phyloP scores from a whole-genome alignment of 345 rosid species.

The Acer saccharum region DNA sequence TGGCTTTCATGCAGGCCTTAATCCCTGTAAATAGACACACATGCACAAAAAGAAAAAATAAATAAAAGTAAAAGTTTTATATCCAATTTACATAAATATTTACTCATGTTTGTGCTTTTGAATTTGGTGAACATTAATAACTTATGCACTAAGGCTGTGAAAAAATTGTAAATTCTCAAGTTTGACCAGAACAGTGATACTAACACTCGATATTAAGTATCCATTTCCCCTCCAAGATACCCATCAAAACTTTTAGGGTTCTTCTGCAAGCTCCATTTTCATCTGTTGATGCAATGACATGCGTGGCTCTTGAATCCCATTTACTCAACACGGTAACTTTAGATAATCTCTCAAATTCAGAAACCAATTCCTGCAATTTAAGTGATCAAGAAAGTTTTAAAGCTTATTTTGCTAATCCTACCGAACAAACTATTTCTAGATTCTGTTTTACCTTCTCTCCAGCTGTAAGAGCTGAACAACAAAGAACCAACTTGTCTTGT shows the following conservation, averaged over 20 bases:
- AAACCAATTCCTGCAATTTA: constrained; percentile 59
- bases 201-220: constrained; percentile 74
- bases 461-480: constrained; percentile 79
- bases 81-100: not conserved
- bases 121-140: not conserved
- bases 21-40: constrained; percentile 56
- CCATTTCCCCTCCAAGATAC: constrained; percentile 93
- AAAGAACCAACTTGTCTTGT: constrained; percentile 55
- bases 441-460: constrained; percentile 59
- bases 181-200: constrained; percentile 26
- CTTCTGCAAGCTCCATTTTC: constrained; percentile 88
- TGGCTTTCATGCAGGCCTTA: constrained; percentile 57
- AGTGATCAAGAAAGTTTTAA: constrained; percentile 15
- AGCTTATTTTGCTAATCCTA: constrained; percentile 9
- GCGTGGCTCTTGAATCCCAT: constrained; percentile 76
- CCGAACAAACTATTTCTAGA: not conserved
- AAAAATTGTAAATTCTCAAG: not conserved
- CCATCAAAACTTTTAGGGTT: constrained; percentile 81
- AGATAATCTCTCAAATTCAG: constrained; percentile 55
- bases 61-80: constrained; percentile 9
- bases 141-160: not conserved
- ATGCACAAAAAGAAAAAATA: not conserved
- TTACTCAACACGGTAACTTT: constrained; percentile 56
- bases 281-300: constrained; percentile 76
- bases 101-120: not conserved